Base-by-base conservation (phyloP, 352 stramenopile species). In the Phytophthora cajani region DNA sequence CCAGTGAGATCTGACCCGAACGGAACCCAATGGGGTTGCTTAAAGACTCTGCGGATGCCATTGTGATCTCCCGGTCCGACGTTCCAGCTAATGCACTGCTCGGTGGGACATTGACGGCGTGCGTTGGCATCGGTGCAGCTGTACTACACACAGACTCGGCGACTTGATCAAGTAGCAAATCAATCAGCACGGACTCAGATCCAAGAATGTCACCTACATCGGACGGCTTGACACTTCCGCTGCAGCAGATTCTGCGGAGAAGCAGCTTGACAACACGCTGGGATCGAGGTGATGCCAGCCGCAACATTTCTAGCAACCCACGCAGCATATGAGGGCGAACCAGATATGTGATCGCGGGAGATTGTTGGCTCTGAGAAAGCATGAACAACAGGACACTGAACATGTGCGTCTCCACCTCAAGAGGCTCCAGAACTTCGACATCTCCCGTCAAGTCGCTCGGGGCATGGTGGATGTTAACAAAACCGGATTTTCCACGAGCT, bases 241-340 rank as follows among this genome's bases (percentile, higher is more conserved):
- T 88, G n/a, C 78, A 84, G 57, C 88, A 94, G 17, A 97, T 83
- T 40, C 71, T 67, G 0, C 89, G 85, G 27, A 97, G 64, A 51
- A 97, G 69, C 16, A 95, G 63, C 58, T 95, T 94, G 25, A 95
- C 85, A 17, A 95, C 81, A n/a, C 89, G 81, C 59, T 97, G 89
- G 5, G 79, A 91, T 4, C 89, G 79, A 32, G 89, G 88, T 17
- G 89, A 97, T 1, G 80, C 87, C 9, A 94, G 69, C 1, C 87
- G 84, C 38, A 97, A 74, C 16, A 97, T 79, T 71, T 94, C 78
- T 6, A 97, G 73, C 8, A 96, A 52, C 19, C 92, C 87, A n/a
- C 84, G 78, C 6, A 96, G 75, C 56, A 91, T 84, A 21, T 77
- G 78, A 7, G 80, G 79, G 33, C 82, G 90, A 0, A 84, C 71